These are phyloP conservation scores for Sanghuangporus weigelae DNA, from an alignment of 1,284 basidiomycete genomes.

Conservation along the genomic window DNA sequence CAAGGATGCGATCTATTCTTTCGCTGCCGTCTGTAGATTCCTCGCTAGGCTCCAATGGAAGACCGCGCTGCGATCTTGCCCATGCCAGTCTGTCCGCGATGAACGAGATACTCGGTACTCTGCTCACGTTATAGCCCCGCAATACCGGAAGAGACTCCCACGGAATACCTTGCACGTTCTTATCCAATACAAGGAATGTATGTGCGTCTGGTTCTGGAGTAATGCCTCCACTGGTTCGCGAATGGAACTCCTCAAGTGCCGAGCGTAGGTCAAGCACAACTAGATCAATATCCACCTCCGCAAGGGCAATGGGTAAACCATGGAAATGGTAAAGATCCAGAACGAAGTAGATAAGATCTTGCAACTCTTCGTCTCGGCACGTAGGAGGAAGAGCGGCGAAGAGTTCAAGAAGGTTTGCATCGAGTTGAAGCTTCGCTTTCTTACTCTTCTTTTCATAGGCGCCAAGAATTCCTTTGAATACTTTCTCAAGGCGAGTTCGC, in stretches of 20 bases:
- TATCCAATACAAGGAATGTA: constrained; percentile 87
- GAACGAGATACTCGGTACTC: constrained; percentile 88
- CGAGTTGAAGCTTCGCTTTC: constrained; percentile 48
- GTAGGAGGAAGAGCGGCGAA: constrained; percentile 79
- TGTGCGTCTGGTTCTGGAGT: constrained; percentile 51
- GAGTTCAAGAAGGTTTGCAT: constrained; percentile 77
- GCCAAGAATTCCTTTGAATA: constrained; percentile 65
- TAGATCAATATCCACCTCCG: constrained; percentile 91
- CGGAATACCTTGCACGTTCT: constrained; percentile 84
- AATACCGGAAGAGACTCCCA: constrained; percentile 95
- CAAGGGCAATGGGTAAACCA: constrained; percentile 82
- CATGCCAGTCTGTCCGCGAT: constrained; percentile 76
- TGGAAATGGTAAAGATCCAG: constrained; percentile 93
- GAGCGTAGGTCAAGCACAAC: constrained; percentile 70
- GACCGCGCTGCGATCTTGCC: constrained; percentile 36
- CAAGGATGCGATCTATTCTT: constrained; percentile 40
- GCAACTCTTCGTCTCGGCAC: constrained; percentile 89
- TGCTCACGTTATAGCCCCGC: constrained; percentile 80
- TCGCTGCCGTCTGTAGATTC: constrained; percentile 10
- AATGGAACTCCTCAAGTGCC: constrained; percentile 65
- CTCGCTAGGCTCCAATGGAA: constrained; percentile 20
- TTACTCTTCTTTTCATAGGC: constrained; percentile 52
- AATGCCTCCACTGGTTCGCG: constrained; percentile 31
- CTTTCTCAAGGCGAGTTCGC: constrained; percentile 60
- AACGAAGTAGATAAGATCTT: constrained; percentile 92